These are phyloP conservation scores for Aureobasidium sp. DNA, from an alignment of 2,329 filamentous ascomycete species.

Conservation along the genomic window DNA sequence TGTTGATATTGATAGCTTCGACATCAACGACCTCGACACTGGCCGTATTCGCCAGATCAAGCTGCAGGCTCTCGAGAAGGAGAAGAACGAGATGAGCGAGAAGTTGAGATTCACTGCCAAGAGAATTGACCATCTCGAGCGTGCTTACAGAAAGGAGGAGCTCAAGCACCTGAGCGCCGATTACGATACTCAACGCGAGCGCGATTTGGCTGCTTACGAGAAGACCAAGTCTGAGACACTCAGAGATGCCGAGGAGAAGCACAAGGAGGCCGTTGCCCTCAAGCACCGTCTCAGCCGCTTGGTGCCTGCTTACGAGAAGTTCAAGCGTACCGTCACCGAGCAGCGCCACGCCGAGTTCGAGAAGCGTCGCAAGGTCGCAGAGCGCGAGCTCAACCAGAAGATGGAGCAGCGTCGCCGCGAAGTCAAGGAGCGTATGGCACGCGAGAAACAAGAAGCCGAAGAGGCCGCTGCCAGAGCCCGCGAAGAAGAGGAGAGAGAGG, in stretches of 20 bases:
- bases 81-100: conserved; percentile 94
- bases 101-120: conserved; percentile 86
- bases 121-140: conserved; percentile 93
- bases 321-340: conserved; percentile 73
- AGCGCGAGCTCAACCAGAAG: conserved; percentile 87
- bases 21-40: conserved; percentile 58
- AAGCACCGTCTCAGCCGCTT: conserved; percentile 87
- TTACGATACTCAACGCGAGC: conserved; percentile 72
- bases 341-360: conserved; percentile 93
- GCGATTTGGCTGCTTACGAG: conserved; percentile 74
- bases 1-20: conserved; percentile 79
- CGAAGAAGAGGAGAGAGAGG: conserved; percentile 79
- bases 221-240: conserved; percentile 68
- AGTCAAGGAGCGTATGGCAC: conserved; percentile 69
- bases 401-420: conserved; percentile 84
- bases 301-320: conserved; percentile 74
- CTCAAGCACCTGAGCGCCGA: conserved; percentile 82
- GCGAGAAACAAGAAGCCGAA: conserved; percentile 76
- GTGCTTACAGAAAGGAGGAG: conserved; percentile 93
- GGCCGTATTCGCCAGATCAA: conserved; percentile 82
- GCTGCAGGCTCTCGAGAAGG: conserved; percentile 88
- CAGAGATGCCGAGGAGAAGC: conserved; percentile 73
- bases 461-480: conserved; percentile 68
- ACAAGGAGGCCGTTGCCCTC: conserved; percentile 83
- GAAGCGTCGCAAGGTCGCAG: conserved; percentile 81